Conservation (phyloP, 805 yeast species). For the Starmera quercuum region DNA sequence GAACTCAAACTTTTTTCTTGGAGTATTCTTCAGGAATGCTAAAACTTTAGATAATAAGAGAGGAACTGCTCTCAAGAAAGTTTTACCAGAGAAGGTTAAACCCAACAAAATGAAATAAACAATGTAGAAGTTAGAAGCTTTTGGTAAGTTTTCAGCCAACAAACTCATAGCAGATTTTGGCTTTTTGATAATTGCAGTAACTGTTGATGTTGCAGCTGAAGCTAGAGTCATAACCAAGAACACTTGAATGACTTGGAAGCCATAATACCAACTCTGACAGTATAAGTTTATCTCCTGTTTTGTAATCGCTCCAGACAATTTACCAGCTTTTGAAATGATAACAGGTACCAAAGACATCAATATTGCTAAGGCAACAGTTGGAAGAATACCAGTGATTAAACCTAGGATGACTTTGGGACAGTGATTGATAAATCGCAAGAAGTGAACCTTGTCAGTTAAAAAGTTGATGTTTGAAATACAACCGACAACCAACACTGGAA, state of each 20-base stretch:
- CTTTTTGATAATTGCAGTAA: slow-evolving; percentile 54
- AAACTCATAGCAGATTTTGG: slow-evolving; percentile 70
- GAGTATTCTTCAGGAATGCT: slow-evolving; percentile 77
- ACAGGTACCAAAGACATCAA: slow-evolving; percentile 86
- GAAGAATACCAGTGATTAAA: slow-evolving; percentile 79
- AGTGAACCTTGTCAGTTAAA: slow-evolving; percentile 63
- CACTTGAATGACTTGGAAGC: slow-evolving; percentile 85
- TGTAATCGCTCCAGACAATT: slow-evolving; percentile 64
- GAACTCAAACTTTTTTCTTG: slow-evolving; percentile 87
- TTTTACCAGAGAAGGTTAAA: slow-evolving; percentile 66
- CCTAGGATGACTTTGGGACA: slow-evolving; percentile 71
- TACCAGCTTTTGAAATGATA: slow-evolving; percentile 71
- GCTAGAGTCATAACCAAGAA: slow-evolving; percentile 79
- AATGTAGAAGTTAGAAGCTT: slow-evolving; percentile 86
- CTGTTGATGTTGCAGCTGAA: slow-evolving; percentile 74
- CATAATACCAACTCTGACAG: slow-evolving; percentile 86
- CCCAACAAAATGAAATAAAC: slow-evolving; percentile 79
- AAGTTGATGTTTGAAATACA: slow-evolving; percentile 78
- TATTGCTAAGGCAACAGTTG: slow-evolving; percentile 71
- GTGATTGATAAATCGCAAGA: slow-evolving; percentile 67
- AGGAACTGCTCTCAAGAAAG: slow-evolving; percentile 66
- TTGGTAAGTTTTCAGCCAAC: slow-evolving; percentile 73
- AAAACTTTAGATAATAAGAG: slow-evolving; percentile 65
- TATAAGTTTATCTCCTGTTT: slow-evolving; percentile 66
- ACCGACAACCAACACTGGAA: slow-evolving; percentile 98